Conservation (phyloP, 1,284 basidiomycete genomes). For the Marasmius tenuissimus region DNA sequence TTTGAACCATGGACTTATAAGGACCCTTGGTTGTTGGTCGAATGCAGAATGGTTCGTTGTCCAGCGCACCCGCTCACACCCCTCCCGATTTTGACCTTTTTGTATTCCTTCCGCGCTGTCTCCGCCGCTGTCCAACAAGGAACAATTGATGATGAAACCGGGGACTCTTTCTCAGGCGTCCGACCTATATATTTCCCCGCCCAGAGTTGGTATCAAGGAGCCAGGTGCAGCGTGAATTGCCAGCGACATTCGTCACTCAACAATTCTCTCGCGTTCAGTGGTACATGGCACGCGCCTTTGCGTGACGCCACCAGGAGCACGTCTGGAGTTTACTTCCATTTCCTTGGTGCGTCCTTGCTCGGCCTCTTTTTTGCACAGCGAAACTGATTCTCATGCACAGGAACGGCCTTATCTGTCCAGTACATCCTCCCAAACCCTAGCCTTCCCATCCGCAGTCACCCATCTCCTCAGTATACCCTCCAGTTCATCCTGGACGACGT, state of each 20-base stretch:
- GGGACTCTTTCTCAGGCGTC: constrained; percentile 4
- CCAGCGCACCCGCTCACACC: not conserved
- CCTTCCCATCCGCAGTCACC: not conserved
- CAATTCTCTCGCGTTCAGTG: not conserved
- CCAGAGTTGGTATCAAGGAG: constrained; percentile 8
- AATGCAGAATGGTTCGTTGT: not conserved
- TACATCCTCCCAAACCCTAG: constrained; percentile 11
- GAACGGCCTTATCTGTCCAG: constrained; percentile 7
- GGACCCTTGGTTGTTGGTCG: too few relatives aligned
- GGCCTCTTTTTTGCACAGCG: not conserved
- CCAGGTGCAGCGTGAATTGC: constrained; percentile 5
- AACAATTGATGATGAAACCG: constrained; percentile 11
- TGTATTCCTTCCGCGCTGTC: not conserved
- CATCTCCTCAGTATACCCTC: not conserved
- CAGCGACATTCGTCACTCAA: not conserved
- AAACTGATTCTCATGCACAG: not conserved
- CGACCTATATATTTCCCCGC: constrained; percentile 7
- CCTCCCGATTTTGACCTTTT: not conserved
- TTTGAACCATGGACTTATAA: too few relatives aligned
- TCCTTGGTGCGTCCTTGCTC: constrained; percentile 1
- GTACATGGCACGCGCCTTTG: constrained; percentile 11
- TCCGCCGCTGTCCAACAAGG: not conserved
- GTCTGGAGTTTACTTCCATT: constrained; percentile 2
- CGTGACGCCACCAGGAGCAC: constrained; percentile 4
- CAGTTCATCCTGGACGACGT: constrained; percentile 9